phyloP scores from a whole-genome alignment of 2,329 filamentous ascomycete species.

The Mycosphaerelloides madeirae region DNA sequence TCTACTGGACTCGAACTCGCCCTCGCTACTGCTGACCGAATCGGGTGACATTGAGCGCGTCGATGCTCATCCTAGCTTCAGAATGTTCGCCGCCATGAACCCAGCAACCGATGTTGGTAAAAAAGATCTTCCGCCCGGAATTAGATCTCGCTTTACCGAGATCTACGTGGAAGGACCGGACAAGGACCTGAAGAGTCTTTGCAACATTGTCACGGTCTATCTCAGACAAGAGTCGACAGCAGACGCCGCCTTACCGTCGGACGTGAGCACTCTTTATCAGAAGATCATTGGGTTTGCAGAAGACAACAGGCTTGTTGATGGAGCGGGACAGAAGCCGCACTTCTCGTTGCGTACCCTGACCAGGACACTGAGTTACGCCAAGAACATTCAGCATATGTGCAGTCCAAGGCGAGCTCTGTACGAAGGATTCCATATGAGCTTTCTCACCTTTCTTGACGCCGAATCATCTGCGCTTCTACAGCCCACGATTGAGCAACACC shows the following conservation, averaged over 20 bases:
- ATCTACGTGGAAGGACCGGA: constrained; percentile 92
- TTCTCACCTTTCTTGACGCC: constrained; percentile 79
- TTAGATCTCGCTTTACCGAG: constrained; percentile 91
- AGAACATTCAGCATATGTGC: constrained; percentile 77
- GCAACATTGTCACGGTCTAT: constrained; percentile 84
- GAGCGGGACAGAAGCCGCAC: constrained; percentile 91
- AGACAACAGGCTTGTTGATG: constrained; percentile 83
- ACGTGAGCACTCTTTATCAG: constrained; percentile 82
- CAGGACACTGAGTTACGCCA: constrained; percentile 80
- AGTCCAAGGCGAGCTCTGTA: constrained; percentile 80
- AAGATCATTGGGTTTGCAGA: constrained; percentile 77
- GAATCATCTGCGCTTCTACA: constrained; percentile 74
- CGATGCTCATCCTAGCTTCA: constrained; percentile 83
- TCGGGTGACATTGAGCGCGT: constrained; percentile 90
- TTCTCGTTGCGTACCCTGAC: constrained; percentile 95
- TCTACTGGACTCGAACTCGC: constrained; percentile 68
- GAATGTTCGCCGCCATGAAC: constrained; percentile 98
- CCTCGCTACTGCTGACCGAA: constrained; percentile 85
- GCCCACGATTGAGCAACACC: constrained; percentile 73
- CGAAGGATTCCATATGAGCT: constrained; percentile 98
- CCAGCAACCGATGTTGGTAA: constrained; percentile 97
- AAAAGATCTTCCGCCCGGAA: constrained; percentile 80
- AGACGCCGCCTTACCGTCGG: constrained; percentile 68
- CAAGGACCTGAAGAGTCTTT: constrained; percentile 75
- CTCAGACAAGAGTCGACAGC: constrained; percentile 64